Percentiles rank a stretch among this genome's conserved stretches.
Conservation (phyloP, 2,329 filamentous ascomycete genomes). For the Blumeria hordei region DNA sequence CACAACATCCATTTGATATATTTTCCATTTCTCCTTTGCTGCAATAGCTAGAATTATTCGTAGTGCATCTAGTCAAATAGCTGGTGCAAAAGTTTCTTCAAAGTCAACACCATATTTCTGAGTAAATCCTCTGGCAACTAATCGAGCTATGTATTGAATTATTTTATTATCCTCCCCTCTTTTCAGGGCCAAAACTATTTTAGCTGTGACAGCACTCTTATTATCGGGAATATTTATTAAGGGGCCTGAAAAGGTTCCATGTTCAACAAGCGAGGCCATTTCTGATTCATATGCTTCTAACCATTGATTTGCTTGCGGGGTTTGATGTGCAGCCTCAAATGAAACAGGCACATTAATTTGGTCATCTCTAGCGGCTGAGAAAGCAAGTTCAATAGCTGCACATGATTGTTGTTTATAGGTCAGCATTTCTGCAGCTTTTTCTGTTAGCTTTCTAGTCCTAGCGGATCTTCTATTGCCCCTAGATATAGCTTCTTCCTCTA, state of each 20-base stretch:
- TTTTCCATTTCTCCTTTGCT: not conserved
- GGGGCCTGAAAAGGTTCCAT: not conserved
- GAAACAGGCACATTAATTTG: too few relatives aligned
- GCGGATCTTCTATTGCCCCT: not conserved
- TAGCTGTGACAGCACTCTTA: not conserved
- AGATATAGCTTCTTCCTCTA: not conserved
- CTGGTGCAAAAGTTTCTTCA: not conserved
- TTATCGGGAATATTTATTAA: not conserved
- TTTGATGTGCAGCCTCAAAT: not conserved
- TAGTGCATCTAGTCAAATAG: not conserved
- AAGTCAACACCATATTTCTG: not conserved
- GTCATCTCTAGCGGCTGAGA: too few relatives aligned
- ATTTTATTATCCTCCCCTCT: not conserved
- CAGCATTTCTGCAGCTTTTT: too few relatives aligned
- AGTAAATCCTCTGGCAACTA: not conserved
- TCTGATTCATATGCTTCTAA: not conserved
- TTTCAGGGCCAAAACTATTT: not conserved
- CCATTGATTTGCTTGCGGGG: not conserved
- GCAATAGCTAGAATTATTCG: not conserved
- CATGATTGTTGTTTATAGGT: too few relatives aligned
- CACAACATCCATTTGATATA: not conserved
- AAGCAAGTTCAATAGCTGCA: too few relatives aligned
- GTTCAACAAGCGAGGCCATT: not conserved
- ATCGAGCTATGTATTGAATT: not conserved
- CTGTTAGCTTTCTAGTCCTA: not conserved